Base-by-base conservation (phyloP, 768 basidiomycete species). In the Leccinum sublutescens region DNA sequence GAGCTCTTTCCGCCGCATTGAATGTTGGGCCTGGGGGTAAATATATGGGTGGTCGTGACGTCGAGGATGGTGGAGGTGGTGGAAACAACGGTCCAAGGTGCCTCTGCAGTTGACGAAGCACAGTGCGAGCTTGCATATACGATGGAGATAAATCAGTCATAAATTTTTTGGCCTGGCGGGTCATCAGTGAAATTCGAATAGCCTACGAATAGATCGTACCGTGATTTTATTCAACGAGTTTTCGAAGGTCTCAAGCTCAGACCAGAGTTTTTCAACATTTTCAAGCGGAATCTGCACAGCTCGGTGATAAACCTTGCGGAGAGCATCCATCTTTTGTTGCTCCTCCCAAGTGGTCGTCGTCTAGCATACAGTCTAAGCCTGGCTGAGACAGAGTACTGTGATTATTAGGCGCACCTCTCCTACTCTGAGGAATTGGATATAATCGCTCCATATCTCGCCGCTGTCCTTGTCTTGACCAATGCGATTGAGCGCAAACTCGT, bases 251-350 rank as follows among this genome's bases (percentile, higher is more conserved):
- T 98, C 94, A 61, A 93, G 88, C 55, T 97, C 94, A 66, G 89
- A 86, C 97, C 97, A 99, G 19, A 99, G 79, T 40, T 80, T 80
- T 70, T 98, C 95, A 65, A 98, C 85, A 67, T 95, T 95, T 71
- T 94, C 91, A 64, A 98, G 82, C 0, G 97, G 97, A 33, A 97
- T 93, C 70, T 93, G 91, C 19, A 98, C 89, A 3, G 93, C 96
- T 52, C 93, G 86, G 69, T 95, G 93, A 75, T 97, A 98, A 1
- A 91, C 87, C 71, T 91, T 93, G 59, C 97, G 86, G 4, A 98
- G 78, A 2, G 86, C 84, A 64, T 97, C 95, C 89, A 94, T 95
- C 72, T 94, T 93, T 69, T 96, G 93, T 67, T 95, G 92, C 63
- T 90, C 87, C 71, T 98, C 96, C 95, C 95, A 98, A 19, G 93